Percentiles rank a stretch among this genome's conserved stretches.
phyloP scores from a whole-genome alignment of 1,284 basidiomycete genomes.

The Sanghuangporus baumii region DNA sequence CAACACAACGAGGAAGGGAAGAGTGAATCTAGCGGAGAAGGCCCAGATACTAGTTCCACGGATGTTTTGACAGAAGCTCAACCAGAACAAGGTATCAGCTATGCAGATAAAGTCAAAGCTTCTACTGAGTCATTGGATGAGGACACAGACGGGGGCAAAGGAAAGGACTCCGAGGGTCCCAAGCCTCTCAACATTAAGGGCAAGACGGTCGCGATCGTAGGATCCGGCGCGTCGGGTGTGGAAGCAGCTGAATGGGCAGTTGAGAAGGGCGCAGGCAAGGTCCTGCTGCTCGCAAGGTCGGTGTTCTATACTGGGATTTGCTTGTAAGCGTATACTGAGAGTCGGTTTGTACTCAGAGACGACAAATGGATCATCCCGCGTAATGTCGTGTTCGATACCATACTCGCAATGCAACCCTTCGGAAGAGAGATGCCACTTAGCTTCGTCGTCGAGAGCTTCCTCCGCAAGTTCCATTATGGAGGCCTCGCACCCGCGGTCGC shows the following conservation, averaged over 20 bases:
- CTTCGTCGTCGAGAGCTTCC: constrained; percentile 46
- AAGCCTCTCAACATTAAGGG: constrained; percentile 36
- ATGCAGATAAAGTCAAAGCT: constrained; percentile 14
- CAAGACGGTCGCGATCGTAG: constrained; percentile 49
- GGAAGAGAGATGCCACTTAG: constrained; percentile 50
- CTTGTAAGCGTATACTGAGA: background rate
- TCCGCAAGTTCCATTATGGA: constrained; percentile 47
- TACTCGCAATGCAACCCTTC: constrained; percentile 52
- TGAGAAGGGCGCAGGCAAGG: constrained; percentile 37
- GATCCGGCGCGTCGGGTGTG: constrained; percentile 55
- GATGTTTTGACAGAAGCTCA: constrained; percentile 18
- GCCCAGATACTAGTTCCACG: background rate
- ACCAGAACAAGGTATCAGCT: constrained; percentile 13
- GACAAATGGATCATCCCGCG: constrained; percentile 50
- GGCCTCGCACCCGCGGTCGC: constrained; percentile 45
- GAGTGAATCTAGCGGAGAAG: constrained; percentile 1
- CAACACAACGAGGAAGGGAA: background rate
- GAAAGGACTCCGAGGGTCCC: constrained; percentile 55
- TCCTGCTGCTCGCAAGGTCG: constrained; percentile 42
- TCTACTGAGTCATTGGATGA: constrained; percentile 9
- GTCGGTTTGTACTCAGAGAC: constrained; percentile 5
- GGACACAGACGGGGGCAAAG: constrained; percentile 33
- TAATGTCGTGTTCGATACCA: constrained; percentile 48
- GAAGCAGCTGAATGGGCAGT: constrained; percentile 56
- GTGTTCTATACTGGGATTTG: constrained; percentile 4